These are phyloP conservation scores for Tephrocybe sp. DNA, from an alignment of 768 basidiomycete species.

Conservation along the genomic window DNA sequence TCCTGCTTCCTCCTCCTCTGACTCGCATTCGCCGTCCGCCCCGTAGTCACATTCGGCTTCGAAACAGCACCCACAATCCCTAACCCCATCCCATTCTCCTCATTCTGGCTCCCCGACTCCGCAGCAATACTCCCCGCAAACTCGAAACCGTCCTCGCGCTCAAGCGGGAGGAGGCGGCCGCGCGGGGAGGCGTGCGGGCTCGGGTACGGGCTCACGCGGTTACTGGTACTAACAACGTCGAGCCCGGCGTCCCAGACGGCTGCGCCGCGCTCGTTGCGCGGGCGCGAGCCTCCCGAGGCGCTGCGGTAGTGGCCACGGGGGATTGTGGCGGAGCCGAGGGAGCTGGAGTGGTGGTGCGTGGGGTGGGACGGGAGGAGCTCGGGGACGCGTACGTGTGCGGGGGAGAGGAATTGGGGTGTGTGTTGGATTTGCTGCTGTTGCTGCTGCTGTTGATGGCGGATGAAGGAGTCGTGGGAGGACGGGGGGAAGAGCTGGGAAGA, in stretches of 20 bases:
- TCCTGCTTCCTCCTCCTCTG: slow-evolving; percentile 85
- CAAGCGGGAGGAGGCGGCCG: slow-evolving; percentile 36
- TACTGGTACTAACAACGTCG: slow-evolving; percentile 30
- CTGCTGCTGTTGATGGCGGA: slow-evolving; percentile 21
- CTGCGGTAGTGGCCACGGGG: slow-evolving; percentile 37
- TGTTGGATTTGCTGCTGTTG: too few species aligned
- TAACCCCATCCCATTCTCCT: slow-evolving; percentile 6
- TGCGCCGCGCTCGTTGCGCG: slow-evolving; percentile 36
- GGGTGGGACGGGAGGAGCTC: slow-evolving; percentile 15
- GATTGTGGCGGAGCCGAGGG: slow-evolving; percentile 12
- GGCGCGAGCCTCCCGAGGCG: slow-evolving; percentile 37
- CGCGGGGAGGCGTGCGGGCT: slow-evolving; percentile 68
- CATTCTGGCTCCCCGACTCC: neutral
- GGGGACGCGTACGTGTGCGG: slow-evolving; percentile 11
- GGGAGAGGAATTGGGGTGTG: slow-evolving; percentile 21
- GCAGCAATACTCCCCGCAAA: slow-evolving; percentile 17
- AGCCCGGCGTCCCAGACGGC: slow-evolving; percentile 23
- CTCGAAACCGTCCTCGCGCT: slow-evolving; percentile 37
- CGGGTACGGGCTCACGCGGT: slow-evolving; percentile 64
- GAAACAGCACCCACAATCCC: slow-evolving; percentile 25
- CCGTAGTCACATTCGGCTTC: slow-evolving; percentile 88
- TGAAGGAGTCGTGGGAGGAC: slow-evolving; percentile 20
- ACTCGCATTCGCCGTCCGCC: slow-evolving; percentile 85
- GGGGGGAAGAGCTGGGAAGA: slow-evolving; percentile 17
- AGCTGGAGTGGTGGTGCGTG: slow-evolving; percentile 19